Base-by-base conservation (phyloP, 139 green algal species). In the Pseudopediastrum boryanum region DNA sequence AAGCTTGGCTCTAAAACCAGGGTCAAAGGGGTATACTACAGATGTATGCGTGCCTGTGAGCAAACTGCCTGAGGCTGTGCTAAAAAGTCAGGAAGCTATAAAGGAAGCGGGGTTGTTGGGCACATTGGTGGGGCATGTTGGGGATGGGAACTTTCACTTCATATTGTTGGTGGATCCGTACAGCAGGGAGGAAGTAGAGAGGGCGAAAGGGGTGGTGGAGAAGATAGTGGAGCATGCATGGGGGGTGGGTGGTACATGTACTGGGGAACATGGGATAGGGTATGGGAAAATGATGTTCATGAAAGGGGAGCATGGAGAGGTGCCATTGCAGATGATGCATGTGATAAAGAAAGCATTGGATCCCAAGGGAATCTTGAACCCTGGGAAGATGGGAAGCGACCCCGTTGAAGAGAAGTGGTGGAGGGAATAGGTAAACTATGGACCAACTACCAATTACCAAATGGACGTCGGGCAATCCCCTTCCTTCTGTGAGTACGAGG, bases 41-140 rank as follows among this genome's bases (percentile, higher is more conserved):
- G 89, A 93, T 75, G 83, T 88, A 35, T 93, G 86, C 68, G 89
- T 93, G 43, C 89, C 89, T 21, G 86, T 93, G 56, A 82, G 79
- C 0, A 56, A 54, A 27, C 85, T 92, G 38, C 70, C 83, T n/a
- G 70, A 83, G 35, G 73, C 75, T 44, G 54, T 92, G 19, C 23
- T 84, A 44, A 35, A 64, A 3, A 72, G 77, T 23, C 84, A 90
- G 78, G 73, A 44, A 50, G 81, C 75, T 29, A 56, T 81, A 7
- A 27, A 27, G 23, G n/a, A 54, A 43, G 71, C 81, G 56, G 86
- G 84, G 27, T 44, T 94, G 61, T 46, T 87, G 61, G 85, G 83
- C 2, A 87, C 89, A 9, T 48, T 94, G 31, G 86, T 94, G 46
- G 89, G 89, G 7, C 89, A 94, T 50, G 89, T 93, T 50, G 89